Evolutionary conservation across 768 basidiomycete genomes (phyloP), one percentile per base, ranked within the genome.

Genomic region (Favolaschia claudopus): DNA sequence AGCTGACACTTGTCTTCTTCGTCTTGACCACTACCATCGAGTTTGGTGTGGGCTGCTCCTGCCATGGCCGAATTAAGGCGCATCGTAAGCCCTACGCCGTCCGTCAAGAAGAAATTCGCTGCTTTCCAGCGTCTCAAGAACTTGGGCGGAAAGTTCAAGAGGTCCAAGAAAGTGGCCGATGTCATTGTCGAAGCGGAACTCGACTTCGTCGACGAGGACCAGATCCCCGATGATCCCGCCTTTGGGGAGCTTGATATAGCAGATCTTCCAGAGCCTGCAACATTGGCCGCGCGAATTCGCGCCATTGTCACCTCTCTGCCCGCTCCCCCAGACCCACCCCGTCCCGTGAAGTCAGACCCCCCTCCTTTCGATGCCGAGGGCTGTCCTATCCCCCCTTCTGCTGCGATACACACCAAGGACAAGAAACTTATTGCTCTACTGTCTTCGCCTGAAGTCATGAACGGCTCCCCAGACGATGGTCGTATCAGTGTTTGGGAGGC

Each of bases 401-500:
- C 68, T 7, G 67, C 80, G 3, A 62, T 72, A 4, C 72, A 73
- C 1, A 69, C 79, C 45, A 69, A 77, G 7, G 85, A 87, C 54
- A 65, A 78, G 2, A 74, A 76, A 46, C 72, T 85, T 13, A 69
- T 85, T 27, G 66, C 77, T 4, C 74, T 83, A 22, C 72, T 89
- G 31, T 80, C 80, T 4, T 81, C 81, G 37, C 74, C 85, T 12
- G 76, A 76, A 4, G 65, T 84, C 32, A 87, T 89, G 84, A 86
- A 85, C 55, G 82, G 84, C 1, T 71, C 77, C 5, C 58, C 71
- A 6, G 70, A 74, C 28, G 74, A 75, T 24, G 76, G 79, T 7
- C 70, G 74, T 25, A 72, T 77, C 38, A 83, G 84, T 22, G 77
- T 89, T 6, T 86, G 84, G 80, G 74, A 69, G 40, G 60, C 78